Evolutionary conservation across 257 asterid genomes (phyloP), one percentile per base, ranked within the genome.

Genomic region (Salvia hispanica): DNA sequence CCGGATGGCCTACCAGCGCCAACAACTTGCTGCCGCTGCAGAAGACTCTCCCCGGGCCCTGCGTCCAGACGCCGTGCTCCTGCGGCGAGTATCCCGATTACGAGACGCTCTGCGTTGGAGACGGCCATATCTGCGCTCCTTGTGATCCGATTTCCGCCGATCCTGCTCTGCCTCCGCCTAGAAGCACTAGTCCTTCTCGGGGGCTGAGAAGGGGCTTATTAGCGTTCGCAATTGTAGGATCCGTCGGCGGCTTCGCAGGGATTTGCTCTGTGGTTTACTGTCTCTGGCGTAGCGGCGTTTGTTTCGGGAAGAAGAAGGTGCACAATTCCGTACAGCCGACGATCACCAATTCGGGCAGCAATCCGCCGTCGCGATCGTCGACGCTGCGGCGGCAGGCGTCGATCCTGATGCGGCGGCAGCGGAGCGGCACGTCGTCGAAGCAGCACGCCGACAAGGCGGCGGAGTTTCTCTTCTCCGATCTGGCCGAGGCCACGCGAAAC

Each of bases 281-380:
- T 70, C 68, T 88, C 36, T 90, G 99, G 95, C 58, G 77, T 0
- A 56, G 79, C 0, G 96, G 95, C n/a, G n/a, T n/a, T 82, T 82
- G 86, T 77, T 89, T 92, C 6, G 93, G 96, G 51, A 88, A 90
- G 72, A 90, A 93, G 84, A 90, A 88, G 75, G 77, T 93, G 53
- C 95, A 90, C 54, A 93, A 88, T 51, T 90, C 97, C 0, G 97
- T 93, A 51, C 97, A 88, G 62, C 99, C 99, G 10, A 88, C 96
- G 2, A 88, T 88, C 11, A 72, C 74, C 11, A 82, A 79, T 59
- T 82, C 62, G 1, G 77, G 78, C 33, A 85, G 92, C 70, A 77
- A 85, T 64, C 96, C 93, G 0, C 80, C 87, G 6, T 90, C 97
- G 3, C 73, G 97, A 50, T 93, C 99, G 3, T 86, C 95, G 33